phyloP scores from a whole-genome alignment of 345 rosid species.

The Populus alba region DNA sequence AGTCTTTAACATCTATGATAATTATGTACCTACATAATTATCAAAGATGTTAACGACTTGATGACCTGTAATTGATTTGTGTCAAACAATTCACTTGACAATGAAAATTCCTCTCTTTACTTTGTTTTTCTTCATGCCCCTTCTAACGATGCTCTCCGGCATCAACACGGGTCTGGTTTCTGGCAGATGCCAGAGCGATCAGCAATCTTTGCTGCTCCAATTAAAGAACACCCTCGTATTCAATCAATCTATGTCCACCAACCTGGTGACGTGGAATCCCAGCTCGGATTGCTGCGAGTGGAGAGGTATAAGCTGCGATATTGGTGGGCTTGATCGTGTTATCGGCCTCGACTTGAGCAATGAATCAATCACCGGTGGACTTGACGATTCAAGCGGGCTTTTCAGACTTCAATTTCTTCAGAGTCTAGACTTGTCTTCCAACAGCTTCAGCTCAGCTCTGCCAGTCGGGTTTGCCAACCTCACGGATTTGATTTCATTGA shows the following conservation, averaged over 20 bases:
- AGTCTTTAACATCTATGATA: no score
- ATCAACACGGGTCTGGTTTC: slow-evolving; percentile 3
- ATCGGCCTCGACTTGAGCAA: slow-evolving; percentile 37
- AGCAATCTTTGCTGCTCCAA: slow-evolving; percentile 32
- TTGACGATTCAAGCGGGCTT: slow-evolving; percentile 35
- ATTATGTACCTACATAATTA: no score
- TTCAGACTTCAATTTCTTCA: slow-evolving; percentile 37
- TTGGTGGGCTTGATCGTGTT: slow-evolving; percentile 31
- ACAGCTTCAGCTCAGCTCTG: slow-evolving; percentile 18
- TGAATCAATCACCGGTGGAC: not conserved
- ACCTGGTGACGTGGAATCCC: slow-evolving; percentile 31
- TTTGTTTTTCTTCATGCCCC: not conserved
- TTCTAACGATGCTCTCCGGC: not conserved
- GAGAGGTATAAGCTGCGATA: slow-evolving; percentile 46
- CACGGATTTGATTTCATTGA: slow-evolving; percentile 24
- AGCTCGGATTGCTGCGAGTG: slow-evolving; percentile 35
- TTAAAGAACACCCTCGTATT: slow-evolving; percentile 29
- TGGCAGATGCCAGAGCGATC: slow-evolving; percentile 33
- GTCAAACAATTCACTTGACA: no score
- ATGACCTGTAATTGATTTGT: no score
- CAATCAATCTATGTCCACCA: not conserved
- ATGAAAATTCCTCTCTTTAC: no score
- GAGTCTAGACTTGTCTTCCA: slow-evolving; percentile 40
- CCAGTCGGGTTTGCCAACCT: slow-evolving; percentile 35
- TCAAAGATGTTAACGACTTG: no score